Percentiles rank a stretch among this genome's conserved stretches.
Evolutionary conservation across 805 yeast genomes (phyloP).

Genomic region (Lachancea kluyveri): DNA sequence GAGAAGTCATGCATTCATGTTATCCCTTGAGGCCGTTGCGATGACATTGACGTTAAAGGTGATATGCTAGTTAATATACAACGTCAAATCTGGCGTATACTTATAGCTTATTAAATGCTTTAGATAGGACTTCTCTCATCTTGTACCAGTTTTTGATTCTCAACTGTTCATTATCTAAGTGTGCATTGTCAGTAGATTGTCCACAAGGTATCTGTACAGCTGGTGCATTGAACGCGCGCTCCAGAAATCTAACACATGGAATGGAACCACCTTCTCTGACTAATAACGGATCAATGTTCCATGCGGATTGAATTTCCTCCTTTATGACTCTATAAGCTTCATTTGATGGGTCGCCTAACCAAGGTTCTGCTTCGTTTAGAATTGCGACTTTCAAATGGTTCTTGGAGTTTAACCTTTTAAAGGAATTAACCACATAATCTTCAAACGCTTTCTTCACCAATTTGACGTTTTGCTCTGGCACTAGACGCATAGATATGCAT

Average conservation of each 20-base stretch:
- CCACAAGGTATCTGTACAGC: constrained; percentile 98
- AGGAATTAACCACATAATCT: constrained; percentile 41
- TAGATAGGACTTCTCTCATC: constrained; percentile 56
- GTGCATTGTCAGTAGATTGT: constrained; percentile 91
- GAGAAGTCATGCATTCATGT: too few relatives aligned
- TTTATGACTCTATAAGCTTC: constrained; percentile 63
- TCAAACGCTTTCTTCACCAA: constrained; percentile 48
- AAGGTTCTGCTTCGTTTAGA: constrained; percentile 86
- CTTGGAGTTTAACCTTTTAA: constrained; percentile 45
- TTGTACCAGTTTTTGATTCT: constrained; percentile 73
- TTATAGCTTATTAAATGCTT: constrained; percentile 41
- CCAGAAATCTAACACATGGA: constrained; percentile 82
- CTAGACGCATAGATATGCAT: constrained; percentile 74
- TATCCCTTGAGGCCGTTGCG: too few relatives aligned
- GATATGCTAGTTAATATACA: too few relatives aligned
- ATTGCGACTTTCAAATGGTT: constrained; percentile 58
- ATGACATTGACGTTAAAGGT: too few relatives aligned
- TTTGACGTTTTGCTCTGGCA: constrained; percentile 76
- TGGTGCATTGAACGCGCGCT: constrained; percentile 73
- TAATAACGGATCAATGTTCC: constrained; percentile 78
- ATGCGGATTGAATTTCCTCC: constrained; percentile 55
- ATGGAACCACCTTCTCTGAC: constrained; percentile 97
- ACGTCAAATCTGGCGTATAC: too few relatives aligned
- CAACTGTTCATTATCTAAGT: constrained; percentile 78
- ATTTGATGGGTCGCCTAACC: constrained; percentile 86